phyloP scores from a whole-genome alignment of 2,329 filamentous ascomycete species.

The Pseudogymnoascus sp. region DNA sequence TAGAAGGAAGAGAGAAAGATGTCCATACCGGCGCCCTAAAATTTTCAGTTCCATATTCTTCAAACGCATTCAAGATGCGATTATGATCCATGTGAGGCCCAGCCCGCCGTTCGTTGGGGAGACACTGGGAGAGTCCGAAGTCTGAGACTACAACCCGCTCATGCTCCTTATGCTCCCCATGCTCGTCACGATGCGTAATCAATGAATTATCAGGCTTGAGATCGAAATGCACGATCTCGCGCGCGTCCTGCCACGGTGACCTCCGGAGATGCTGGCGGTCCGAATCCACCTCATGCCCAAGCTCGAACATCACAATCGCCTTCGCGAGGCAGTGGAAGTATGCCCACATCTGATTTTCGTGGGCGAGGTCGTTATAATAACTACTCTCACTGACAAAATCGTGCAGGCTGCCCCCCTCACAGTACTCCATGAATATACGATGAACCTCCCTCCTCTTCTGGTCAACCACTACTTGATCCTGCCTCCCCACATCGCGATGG shows the following conservation, averaged over 20 bases:
- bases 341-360: neutral
- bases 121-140: neutral
- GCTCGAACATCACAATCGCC: neutral
- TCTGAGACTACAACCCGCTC: neutral
- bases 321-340: neutral
- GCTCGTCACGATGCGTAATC: neutral
- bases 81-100: neutral
- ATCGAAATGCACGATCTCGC: neutral
- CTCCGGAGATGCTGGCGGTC: neutral
- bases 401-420: slow-evolving; percentile 11
- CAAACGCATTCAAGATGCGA: neutral
- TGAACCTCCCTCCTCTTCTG: slow-evolving; percentile 12
- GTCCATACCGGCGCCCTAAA: neutral
- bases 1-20: neutral
- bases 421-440: slow-evolving; percentile 17
- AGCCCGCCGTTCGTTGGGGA: neutral
- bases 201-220: neutral
- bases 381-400: too few relatives aligned
- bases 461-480: neutral
- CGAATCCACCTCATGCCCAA: neutral
- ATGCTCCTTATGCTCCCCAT: neutral
- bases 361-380: neutral
- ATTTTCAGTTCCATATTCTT: neutral
- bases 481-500: neutral
- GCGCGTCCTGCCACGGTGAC: neutral